These are phyloP conservation scores for Pythium sp. DNA, from an alignment of 352 stramenopile genomes.

Conservation along the genomic window DNA sequence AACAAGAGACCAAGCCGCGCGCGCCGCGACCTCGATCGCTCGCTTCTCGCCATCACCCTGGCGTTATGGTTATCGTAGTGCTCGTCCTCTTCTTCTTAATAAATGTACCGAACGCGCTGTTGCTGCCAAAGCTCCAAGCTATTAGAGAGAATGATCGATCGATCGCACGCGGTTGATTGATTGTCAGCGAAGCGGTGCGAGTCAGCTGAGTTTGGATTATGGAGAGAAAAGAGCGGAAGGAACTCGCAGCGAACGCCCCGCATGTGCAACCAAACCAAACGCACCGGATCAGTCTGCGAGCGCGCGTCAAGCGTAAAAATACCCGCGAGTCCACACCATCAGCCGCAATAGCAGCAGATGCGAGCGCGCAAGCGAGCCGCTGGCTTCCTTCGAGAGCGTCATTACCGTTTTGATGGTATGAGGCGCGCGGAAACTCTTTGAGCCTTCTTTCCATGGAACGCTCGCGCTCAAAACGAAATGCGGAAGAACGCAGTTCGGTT, in stretches of 20 bases:
- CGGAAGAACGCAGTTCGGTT: too few species aligned
- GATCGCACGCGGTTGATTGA: neutral
- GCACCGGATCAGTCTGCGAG: neutral
- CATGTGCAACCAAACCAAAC: neutral
- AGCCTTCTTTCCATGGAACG: constrained; percentile 8
- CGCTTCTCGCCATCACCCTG: neutral
- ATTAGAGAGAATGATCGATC: neutral
- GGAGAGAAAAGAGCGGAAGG: neutral
- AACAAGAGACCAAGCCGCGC: neutral
- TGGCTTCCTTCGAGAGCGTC: neutral
- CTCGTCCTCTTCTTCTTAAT: neutral
- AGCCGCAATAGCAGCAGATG: neutral
- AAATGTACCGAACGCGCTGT: too few species aligned
- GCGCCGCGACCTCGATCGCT: neutral
- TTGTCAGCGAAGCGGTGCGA: neutral
- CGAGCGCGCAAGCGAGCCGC: neutral
- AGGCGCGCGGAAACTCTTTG: neutral
- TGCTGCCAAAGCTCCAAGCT: too few species aligned
- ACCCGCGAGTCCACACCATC: neutral
- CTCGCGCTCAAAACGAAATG: too few species aligned
- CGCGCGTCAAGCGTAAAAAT: neutral
- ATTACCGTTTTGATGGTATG: neutral
- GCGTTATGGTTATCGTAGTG: too few species aligned
- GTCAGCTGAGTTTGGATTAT: neutral
- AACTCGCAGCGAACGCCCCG: neutral